Conservation (phyloP, 371 early-diverging fungal species). For the Apophysomyces elegans region DNA sequence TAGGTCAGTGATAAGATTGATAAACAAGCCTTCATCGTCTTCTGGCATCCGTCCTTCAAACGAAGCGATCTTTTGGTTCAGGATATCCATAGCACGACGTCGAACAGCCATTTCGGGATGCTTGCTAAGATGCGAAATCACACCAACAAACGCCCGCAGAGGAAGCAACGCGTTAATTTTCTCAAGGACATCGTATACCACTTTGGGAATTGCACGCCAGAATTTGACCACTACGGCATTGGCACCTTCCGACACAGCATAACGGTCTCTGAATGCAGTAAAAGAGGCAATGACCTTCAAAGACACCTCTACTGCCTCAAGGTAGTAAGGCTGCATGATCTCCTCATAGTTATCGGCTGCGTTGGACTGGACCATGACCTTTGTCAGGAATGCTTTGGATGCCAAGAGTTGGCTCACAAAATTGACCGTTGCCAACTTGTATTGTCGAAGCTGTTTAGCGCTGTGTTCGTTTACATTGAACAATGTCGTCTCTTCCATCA, state of each 20-base stretch:
- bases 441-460: constrained; percentile 75
- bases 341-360: constrained; percentile 37
- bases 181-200: constrained; percentile 75
- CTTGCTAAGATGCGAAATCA: constrained; percentile 67
- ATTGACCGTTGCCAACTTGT: constrained; percentile 74
- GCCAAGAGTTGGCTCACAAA: constrained; percentile 70
- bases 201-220: constrained; percentile 65
- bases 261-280: constrained; percentile 44
- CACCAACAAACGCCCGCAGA: constrained; percentile 72
- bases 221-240: constrained; percentile 52
- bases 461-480: constrained; percentile 59
- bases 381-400: constrained; percentile 66
- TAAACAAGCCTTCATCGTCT: constrained; percentile 45
- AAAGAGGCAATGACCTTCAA: constrained; percentile 62
- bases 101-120: constrained; percentile 73
- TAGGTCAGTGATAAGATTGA: constrained; percentile 54
- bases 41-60: constrained; percentile 50
- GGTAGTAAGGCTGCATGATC: constrained; percentile 56
- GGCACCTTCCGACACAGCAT: constrained; percentile 39
- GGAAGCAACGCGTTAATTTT: constrained; percentile 79
- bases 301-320: constrained; percentile 52
- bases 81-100: constrained; percentile 80
- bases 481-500: constrained; percentile 33
- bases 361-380: constrained; percentile 52
- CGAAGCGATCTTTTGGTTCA: constrained; percentile 69